Evolutionary conservation across 805 yeast species (phyloP), one percentile per base, ranked within the genome.

Genomic region (Candida manassasensis): DNA sequence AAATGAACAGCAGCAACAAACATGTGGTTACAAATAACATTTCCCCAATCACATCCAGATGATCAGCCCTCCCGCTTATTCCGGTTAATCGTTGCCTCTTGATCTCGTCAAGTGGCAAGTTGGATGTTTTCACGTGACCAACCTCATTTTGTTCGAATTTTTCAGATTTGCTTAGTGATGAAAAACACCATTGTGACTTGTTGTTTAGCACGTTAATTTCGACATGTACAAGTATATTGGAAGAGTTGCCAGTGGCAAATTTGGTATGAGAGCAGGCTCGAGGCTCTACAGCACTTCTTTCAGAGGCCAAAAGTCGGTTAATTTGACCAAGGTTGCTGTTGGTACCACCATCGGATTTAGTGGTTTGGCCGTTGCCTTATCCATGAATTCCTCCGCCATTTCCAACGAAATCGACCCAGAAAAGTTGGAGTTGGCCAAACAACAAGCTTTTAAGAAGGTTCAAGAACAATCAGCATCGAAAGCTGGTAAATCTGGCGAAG

Each of bases 381-480:
- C 16, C 6, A n/a, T 24, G 12, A 21, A 28, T 13, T 36, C 22
- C 21, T 17, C 34, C 13, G 19, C 33, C 2, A 27, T 38, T 19
- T 21, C 28, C 16, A 37, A 37, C 17, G 40, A 37, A 13, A 32
- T 34, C 11, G 26, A 31, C 28, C 24, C 21, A 12, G 33, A 30
- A 21, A 30, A 30, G 15, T 21, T 30, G 11, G 21, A 28, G 22
- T 14, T 13, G 16, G 32, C 27, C 9, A 35, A 28, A 19, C 31
- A 35, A 13, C 25, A 32, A 12, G 34, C 25, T 16, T 28, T 16
- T 15, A 27, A 29, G 5, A 21, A 35, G 15, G 33, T 30, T 12
- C 33, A 30, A 30, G 12, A 30, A 12, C 25, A 30, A 12, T 30
- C 26, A 8, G 33, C 12, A 7, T 30, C 33, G 6, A 30, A 30